phyloP scores from a whole-genome alignment of 2,329 filamentous ascomycete species.

The Orbilia oligospora region DNA sequence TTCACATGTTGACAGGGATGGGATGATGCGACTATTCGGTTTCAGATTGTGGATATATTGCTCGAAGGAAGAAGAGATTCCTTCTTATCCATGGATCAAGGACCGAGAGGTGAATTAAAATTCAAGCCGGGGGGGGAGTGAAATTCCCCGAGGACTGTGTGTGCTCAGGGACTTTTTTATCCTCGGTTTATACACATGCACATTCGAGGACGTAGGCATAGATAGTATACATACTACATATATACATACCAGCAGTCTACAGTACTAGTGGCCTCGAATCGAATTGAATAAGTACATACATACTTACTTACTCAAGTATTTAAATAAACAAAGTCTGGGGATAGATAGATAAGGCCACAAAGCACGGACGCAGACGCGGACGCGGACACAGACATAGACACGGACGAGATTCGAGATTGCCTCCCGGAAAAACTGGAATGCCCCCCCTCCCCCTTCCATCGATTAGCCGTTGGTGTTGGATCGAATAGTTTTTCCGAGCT shows the following conservation, averaged over 20 bases:
- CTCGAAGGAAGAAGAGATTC: conserved; percentile 3
- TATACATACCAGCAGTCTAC: no score
- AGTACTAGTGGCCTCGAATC: no score
- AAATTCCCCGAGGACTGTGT: conserved; percentile 43
- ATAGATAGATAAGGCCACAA: conserved; percentile 11
- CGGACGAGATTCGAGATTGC: no score
- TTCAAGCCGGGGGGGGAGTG: conserved; percentile 26
- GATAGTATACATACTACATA: no score
- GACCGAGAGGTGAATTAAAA: conserved; percentile 22
- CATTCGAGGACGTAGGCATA: no score
- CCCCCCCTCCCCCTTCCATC: not conserved
- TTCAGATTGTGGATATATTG: conserved; percentile 43
- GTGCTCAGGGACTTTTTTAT: not conserved
- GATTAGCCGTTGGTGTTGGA: conserved; percentile 29
- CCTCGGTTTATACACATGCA: conserved; percentile 18
- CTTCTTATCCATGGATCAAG: conserved; percentile 23
- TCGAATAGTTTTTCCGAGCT: conserved; percentile 46
- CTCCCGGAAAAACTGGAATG: conserved; percentile 47
- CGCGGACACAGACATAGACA: not conserved
- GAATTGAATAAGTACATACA: no score
- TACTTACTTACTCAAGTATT: not conserved
- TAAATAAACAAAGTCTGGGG: conserved; percentile 4
- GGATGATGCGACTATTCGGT: conserved; percentile 45
- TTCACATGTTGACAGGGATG: conserved; percentile 56
- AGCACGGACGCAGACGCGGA: conserved; percentile 7